A percentile compares a stretch with the other conserved stretches of the same genome.
Conservation (phyloP, 768 basidiomycete genomes). For the Lactarius pseudohatsudake region DNA sequence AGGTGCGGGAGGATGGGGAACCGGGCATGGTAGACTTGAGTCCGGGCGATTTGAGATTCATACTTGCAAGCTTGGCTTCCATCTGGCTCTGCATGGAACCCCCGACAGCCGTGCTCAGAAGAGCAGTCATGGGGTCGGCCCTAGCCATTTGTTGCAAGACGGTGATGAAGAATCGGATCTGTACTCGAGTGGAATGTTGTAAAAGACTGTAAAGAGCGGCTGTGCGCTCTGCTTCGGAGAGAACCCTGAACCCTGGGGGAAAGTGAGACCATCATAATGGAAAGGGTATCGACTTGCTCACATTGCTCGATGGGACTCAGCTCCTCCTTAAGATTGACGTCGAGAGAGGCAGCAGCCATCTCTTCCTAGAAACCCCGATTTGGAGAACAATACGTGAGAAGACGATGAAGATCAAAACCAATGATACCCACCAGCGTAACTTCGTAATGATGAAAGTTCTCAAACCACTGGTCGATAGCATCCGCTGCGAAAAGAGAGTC, state of each 20-base stretch:
- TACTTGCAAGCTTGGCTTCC: constrained; percentile 87
- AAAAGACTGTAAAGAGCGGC: constrained; percentile 99
- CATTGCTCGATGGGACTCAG: constrained; percentile 99
- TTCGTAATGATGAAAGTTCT: constrained; percentile 96
- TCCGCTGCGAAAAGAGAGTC: constrained; percentile 59
- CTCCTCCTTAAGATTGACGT: constrained; percentile 99
- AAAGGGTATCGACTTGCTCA: constrained; percentile 36
- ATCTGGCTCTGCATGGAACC: constrained; percentile 96
- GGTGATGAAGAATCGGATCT: constrained; percentile 98
- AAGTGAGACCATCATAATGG: neutral
- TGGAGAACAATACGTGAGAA: neutral
- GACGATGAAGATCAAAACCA: neutral
- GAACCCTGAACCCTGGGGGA: constrained; percentile 82
- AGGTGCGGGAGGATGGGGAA: constrained; percentile 79
- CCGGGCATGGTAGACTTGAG: constrained; percentile 73
- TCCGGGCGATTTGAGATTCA: constrained; percentile 86
- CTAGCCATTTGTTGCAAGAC: constrained; percentile 99
- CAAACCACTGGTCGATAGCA: constrained; percentile 98
- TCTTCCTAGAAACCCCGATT: constrained; percentile 59
- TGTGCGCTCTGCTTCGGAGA: constrained; percentile 99
- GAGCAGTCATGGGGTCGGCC: constrained; percentile 94
- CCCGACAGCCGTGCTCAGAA: constrained; percentile 91
- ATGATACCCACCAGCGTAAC: constrained; percentile 64
- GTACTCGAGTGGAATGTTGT: constrained; percentile 97
- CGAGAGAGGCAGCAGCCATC: constrained; percentile 98